Base-by-base conservation (phyloP, 129 eudicot species). In the Erigeron canadensis region DNA sequence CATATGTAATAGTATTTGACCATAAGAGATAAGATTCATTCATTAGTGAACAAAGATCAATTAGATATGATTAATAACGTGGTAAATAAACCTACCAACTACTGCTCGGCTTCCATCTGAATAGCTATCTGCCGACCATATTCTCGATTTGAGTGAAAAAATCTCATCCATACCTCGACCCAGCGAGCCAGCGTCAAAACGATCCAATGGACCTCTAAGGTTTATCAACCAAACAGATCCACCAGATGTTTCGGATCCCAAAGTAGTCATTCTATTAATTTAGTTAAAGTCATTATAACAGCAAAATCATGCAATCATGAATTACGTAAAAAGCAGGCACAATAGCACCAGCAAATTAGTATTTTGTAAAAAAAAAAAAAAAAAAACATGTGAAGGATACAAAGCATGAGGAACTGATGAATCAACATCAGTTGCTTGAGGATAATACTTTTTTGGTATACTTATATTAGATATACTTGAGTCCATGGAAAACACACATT, bases 101-200 rank as follows among this genome's bases (percentile, higher is more conserved):
- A 84, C 86, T 38, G 90, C 90, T 73, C 23, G 89, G 22, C 67
- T 82, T 67, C 85, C 86, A 66, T 76, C 77, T 45, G 62, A 72
- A 69, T 70, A 70, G 79, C 76, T 64, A 75, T 87, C 97, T 2
- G 89, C 96, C 23, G 91, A 67, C 99, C 99, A 95, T 47, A 95
- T 65, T 34, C 97, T 95, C 50, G 86, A 77, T 34, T 75, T 75
- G 54, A 86, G 79, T 53, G 74, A 65, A 42, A 87, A 73, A 9
- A 87, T 57, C 63, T 63, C 64, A 37, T 72, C n/a, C 10, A 85
- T 19, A 75, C 80, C 75, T 40, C 68, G 48, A 70, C 81, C n/a
- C 19, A 76, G 46, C 22, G 77, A 12, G 17, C 76, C 77, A 45
- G 45, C 5, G 28, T 73, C 76, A 12, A 69, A 55, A 74, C 43